Percentiles rank a stretch among this genome's conserved stretches.
phyloP scores from a whole-genome alignment of 2,329 filamentous ascomycete genomes.

The Xylariomycetidae sp. region DNA sequence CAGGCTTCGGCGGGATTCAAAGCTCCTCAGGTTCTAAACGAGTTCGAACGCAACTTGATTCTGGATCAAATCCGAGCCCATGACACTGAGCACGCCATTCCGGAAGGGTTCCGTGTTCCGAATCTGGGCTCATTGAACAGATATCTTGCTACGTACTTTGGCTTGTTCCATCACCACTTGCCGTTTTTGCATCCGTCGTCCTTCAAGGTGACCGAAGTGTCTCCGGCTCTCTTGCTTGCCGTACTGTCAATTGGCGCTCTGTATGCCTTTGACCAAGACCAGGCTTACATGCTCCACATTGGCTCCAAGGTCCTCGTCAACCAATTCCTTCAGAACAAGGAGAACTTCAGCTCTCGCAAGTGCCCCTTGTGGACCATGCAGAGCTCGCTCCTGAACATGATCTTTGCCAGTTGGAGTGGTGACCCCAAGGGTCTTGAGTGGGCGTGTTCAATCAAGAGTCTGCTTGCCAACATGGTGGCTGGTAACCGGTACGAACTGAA shows the following conservation, averaged over 20 bases:
- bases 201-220: slow-evolving; percentile 73
- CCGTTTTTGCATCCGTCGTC: slow-evolving; percentile 92
- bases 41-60: slow-evolving; percentile 80
- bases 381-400: slow-evolving; percentile 93
- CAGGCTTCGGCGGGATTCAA: slow-evolving; percentile 62
- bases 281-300: slow-evolving; percentile 95
- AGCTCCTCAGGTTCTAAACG: slow-evolving; percentile 74
- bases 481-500: slow-evolving; percentile 96
- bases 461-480: slow-evolving; percentile 97
- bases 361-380: slow-evolving; percentile 99
- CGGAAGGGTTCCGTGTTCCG: slow-evolving; percentile 85
- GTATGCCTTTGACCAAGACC: slow-evolving; percentile 95
- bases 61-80: slow-evolving; percentile 77
- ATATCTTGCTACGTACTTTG: slow-evolving; percentile 93
- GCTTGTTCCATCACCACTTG: slow-evolving; percentile 91
- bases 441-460: slow-evolving; percentile 98
- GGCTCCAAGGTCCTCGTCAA: slow-evolving; percentile 96
- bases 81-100: slow-evolving; percentile 75
- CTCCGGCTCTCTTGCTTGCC: slow-evolving; percentile 77
- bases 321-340: slow-evolving; percentile 95
- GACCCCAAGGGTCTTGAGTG: slow-evolving; percentile 96
- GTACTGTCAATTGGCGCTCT: slow-evolving; percentile 92
- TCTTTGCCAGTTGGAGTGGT: slow-evolving; percentile 98
- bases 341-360: slow-evolving; percentile 96
- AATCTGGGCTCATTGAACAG: slow-evolving; percentile 76